A percentile compares a stretch with the other conserved stretches of the same genome.
Conservation (phyloP, 805 yeast species). For the Spathaspora passalidarum region DNA sequence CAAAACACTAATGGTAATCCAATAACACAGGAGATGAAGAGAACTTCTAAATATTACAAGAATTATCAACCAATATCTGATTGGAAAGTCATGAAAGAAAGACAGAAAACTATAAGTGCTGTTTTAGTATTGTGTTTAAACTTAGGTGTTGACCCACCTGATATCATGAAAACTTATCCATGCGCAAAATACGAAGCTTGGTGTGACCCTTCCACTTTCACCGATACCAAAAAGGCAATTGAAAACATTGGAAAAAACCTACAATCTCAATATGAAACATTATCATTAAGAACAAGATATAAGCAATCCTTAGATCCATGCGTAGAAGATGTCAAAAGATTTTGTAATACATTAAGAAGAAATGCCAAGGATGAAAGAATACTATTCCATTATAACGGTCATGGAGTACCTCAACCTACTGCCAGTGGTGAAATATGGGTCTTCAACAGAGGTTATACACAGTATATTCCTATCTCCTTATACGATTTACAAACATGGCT, state of each 20-base stretch:
- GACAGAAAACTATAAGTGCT: conserved; percentile 91
- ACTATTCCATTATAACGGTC: conserved; percentile 94
- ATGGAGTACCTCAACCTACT: conserved; percentile 97
- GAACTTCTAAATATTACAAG: conserved; percentile 33
- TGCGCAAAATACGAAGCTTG: conserved; percentile 91
- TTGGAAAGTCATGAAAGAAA: conserved; percentile 88
- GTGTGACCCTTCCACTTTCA: conserved; percentile 80
- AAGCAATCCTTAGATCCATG: conserved; percentile 92
- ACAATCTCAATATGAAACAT: conserved; percentile 85
- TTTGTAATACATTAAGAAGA: conserved; percentile 83
- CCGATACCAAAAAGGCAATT: conserved; percentile 86
- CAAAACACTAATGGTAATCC: conserved; percentile 91
- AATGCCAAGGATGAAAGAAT: conserved; percentile 93
- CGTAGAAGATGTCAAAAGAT: conserved; percentile 90
- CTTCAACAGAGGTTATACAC: conserved; percentile 94
- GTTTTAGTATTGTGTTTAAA: conserved; percentile 89
- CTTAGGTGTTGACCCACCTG: conserved; percentile 97
- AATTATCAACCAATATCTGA: conserved; percentile 73
- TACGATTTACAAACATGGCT: conserved; percentile 95
- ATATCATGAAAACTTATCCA: conserved; percentile 86
- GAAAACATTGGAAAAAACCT: conserved; percentile 87
- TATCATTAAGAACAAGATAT: conserved; percentile 82
- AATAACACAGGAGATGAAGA: conserved; percentile 50
- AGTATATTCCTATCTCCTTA: conserved; percentile 93
- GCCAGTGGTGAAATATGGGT: conserved; percentile 98